phyloP scores from a whole-genome alignment of 257 asterid species.

The Plantago elongata region DNA sequence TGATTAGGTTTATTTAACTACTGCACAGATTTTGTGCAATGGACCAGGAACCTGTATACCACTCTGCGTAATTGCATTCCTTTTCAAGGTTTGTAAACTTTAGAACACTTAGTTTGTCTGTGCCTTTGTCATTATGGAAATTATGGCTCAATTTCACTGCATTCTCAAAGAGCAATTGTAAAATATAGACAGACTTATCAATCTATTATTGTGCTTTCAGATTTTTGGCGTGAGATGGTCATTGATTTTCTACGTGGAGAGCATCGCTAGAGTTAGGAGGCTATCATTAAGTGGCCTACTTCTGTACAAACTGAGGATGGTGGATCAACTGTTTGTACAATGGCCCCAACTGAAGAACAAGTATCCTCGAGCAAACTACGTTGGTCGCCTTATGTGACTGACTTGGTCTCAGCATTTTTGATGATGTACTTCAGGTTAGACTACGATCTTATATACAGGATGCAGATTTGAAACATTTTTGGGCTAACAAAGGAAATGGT shows the following conservation, averaged over 20 bases:
- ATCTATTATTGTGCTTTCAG: conserved; percentile 28
- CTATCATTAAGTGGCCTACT: conserved; percentile 81
- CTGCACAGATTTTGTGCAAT: conserved; percentile 71
- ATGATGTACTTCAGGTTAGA: conserved; percentile 17
- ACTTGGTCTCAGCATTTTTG: conserved; percentile 4
- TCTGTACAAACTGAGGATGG: conserved; percentile 72
- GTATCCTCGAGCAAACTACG: conserved; percentile 78
- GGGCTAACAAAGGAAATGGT: too few relatives aligned
- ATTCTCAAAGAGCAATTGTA: too few relatives aligned
- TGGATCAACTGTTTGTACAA: conserved; percentile 86
- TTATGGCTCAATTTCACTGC: too few relatives aligned
- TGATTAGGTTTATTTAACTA: conserved; percentile 10
- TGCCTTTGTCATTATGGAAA: too few relatives aligned
- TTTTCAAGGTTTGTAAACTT: conserved; percentile 56
- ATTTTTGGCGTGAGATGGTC: conserved; percentile 83
- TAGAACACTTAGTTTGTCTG: neutral
- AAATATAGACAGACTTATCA: too few relatives aligned
- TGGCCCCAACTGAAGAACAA: conserved; percentile 80
- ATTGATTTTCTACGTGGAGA: conserved; percentile 76
- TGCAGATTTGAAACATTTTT: too few relatives aligned
- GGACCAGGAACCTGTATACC: conserved; percentile 98
- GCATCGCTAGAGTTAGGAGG: conserved; percentile 92
- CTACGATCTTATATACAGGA: too few relatives aligned
- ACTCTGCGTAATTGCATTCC: conserved; percentile 23
- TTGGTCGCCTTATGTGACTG: conserved; percentile 78